phyloP scores from a whole-genome alignment of 148 eudicot genomes.

The Chenopodium suecicum region DNA sequence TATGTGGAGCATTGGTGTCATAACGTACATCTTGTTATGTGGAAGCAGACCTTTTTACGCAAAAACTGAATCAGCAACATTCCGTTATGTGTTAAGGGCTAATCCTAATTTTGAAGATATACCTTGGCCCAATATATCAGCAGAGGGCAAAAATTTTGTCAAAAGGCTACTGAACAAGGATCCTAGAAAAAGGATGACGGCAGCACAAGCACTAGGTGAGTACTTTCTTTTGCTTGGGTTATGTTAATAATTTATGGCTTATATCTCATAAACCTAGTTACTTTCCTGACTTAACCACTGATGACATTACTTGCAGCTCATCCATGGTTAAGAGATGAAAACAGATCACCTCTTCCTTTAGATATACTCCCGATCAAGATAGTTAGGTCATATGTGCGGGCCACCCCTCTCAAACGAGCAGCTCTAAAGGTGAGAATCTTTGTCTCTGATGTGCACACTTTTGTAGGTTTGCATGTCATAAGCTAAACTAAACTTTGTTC shows the following conservation, averaged over 20 bases:
- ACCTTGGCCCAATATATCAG: slow-evolving; percentile 87
- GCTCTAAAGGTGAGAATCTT: slow-evolving; percentile 60
- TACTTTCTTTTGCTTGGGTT: background rate
- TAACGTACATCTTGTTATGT: slow-evolving; percentile 87
- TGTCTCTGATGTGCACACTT: background rate
- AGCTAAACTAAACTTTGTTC: background rate
- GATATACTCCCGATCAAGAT: slow-evolving; percentile 71
- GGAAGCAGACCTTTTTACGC: slow-evolving; percentile 99
- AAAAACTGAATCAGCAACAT: slow-evolving; percentile 94
- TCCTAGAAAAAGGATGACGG: slow-evolving; percentile 95
- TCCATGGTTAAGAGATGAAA: slow-evolving; percentile 85
- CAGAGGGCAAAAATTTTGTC: slow-evolving; percentile 91
- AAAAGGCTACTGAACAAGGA: slow-evolving; percentile 87
- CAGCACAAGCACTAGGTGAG: slow-evolving; percentile 93
- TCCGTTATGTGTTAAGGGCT: slow-evolving; percentile 85
- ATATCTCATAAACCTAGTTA: background rate
- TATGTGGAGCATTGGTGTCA: slow-evolving; percentile 97
- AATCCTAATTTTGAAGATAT: slow-evolving; percentile 83
- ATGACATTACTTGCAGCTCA: slow-evolving; percentile 66
- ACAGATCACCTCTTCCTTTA: slow-evolving; percentile 49
- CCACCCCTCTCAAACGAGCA: slow-evolving; percentile 78
- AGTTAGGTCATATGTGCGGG: slow-evolving; percentile 69
- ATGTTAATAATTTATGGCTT: background rate
- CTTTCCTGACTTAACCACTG: slow-evolving; percentile 11
- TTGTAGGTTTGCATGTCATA: background rate